Conservation (phyloP, 1,284 basidiomycete species). For the Naganishia albida region DNA sequence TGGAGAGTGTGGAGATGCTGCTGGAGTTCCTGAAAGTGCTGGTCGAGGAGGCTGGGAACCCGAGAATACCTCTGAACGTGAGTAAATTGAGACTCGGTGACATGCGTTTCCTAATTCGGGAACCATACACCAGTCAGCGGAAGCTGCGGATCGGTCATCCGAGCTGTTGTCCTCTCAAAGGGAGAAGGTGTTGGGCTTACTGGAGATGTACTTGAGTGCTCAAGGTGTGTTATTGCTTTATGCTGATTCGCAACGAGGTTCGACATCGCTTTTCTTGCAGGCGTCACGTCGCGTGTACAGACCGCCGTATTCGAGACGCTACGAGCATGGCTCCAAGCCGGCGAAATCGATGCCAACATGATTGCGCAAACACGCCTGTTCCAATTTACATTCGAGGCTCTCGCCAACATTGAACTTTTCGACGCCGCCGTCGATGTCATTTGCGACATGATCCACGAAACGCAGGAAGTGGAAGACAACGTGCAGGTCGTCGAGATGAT, state of each 20-base stretch:
- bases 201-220: slow-evolving; percentile 88
- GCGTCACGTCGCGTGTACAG: slow-evolving; percentile 80
- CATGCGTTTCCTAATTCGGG: slow-evolving; percentile 33
- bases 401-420: slow-evolving; percentile 82
- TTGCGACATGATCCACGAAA: slow-evolving; percentile 96
- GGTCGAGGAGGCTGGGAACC: slow-evolving; percentile 86
- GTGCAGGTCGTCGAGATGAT: slow-evolving; percentile 84
- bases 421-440: slow-evolving; percentile 89
- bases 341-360: slow-evolving; percentile 70
- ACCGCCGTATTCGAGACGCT: slow-evolving; percentile 82
- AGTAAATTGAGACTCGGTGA: slow-evolving; percentile 47
- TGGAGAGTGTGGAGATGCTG: slow-evolving; percentile 76
- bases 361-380: slow-evolving; percentile 83
- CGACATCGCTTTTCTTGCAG: slow-evolving; percentile 56
- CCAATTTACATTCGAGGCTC: slow-evolving; percentile 75
- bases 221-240: slow-evolving; percentile 61
- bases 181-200: slow-evolving; percentile 70
- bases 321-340: slow-evolving; percentile 82
- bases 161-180: slow-evolving; percentile 73
- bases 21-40: slow-evolving; percentile 88
- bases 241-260: not conserved
- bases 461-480: slow-evolving; percentile 95
- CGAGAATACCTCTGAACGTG: slow-evolving; percentile 84
- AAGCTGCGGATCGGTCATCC: slow-evolving; percentile 68
- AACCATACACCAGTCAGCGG: slow-evolving; percentile 66